phyloP scores from a whole-genome alignment of 1,284 basidiomycete species.

The Moniliophthora roreri region DNA sequence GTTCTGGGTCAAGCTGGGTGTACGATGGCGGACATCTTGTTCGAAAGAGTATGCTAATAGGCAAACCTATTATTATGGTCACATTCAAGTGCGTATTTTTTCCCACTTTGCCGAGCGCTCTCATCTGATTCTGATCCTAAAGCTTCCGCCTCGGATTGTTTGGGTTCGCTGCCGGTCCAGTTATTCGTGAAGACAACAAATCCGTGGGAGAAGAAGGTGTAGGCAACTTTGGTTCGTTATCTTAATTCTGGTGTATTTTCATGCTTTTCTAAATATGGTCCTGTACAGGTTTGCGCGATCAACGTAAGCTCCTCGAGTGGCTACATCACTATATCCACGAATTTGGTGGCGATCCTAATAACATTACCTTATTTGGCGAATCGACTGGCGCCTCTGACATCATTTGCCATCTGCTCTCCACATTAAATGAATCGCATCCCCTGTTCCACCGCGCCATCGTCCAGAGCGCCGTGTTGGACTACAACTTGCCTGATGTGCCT shows the following conservation, averaged over 20 bases:
- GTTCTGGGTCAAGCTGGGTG: conserved; percentile 73
- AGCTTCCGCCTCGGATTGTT: conserved; percentile 77
- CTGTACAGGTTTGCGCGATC: conserved; percentile 68
- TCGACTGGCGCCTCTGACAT: conserved; percentile 73
- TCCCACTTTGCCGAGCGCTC: conserved; percentile 15
- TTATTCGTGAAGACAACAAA: conserved; percentile 65
- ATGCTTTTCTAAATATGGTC: conserved; percentile 6
- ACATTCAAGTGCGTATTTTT: conserved; percentile 65
- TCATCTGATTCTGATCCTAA: conserved; percentile 14
- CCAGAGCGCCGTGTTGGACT: conserved; percentile 64
- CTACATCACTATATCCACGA: conserved; percentile 60
- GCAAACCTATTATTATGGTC: conserved; percentile 67
- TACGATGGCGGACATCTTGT: conserved; percentile 72
- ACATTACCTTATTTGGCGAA: conserved; percentile 71
- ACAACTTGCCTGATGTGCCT: conserved; percentile 55
- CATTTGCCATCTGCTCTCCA: conserved; percentile 67
- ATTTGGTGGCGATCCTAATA: conserved; percentile 72
- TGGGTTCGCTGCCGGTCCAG: conserved; percentile 65
- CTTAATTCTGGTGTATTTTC: neutral
- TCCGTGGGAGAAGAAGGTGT: conserved; percentile 64
- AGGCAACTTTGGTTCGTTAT: conserved; percentile 66
- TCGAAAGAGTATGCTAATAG: conserved; percentile 56
- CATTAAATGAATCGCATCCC: conserved; percentile 54
- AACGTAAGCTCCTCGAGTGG: conserved; percentile 71
- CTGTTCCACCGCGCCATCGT: conserved; percentile 67